A percentile compares a stretch with the other conserved stretches of the same genome.
These are phyloP conservation scores for Monosporozyma unispora DNA, from an alignment of 805 yeast genomes.

Conservation along the genomic window DNA sequence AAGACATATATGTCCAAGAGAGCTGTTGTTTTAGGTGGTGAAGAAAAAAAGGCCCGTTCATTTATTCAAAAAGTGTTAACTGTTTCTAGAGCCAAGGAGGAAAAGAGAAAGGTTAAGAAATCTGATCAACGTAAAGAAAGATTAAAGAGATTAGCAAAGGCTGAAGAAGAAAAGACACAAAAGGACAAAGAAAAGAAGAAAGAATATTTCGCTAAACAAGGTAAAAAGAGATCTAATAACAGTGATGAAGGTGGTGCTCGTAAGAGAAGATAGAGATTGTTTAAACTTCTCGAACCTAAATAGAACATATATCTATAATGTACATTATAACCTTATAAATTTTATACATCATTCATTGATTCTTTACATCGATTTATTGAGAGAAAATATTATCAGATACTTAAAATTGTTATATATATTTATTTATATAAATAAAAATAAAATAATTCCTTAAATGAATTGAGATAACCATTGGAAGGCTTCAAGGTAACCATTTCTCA, in stretches of 20 bases:
- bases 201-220: conserved; percentile 68
- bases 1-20: conserved; percentile 77
- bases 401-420: neutral
- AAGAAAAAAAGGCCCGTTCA: conserved; percentile 86
- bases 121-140: conserved; percentile 66
- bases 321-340: neutral
- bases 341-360: neutral
- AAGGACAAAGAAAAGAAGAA: conserved; percentile 79
- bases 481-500: conserved; percentile 98
- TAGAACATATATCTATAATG: too few relatives aligned
- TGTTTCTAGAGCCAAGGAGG: conserved; percentile 75
- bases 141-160: conserved; percentile 65
- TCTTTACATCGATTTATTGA: neutral
- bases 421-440: neutral
- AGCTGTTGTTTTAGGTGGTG: conserved; percentile 88
- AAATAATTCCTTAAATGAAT: conserved; percentile 49
- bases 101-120: conserved; percentile 64
- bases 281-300: too few relatives aligned
- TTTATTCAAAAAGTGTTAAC: conserved; percentile 83
- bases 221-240: conserved; percentile 47
- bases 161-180: conserved; percentile 59
- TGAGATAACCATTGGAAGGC: conserved; percentile 98
- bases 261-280: conserved; percentile 13
- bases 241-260: conserved; percentile 26
- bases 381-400: neutral